Base-by-base conservation (phyloP, 2,329 filamentous ascomycete species). In the Eurotiales sp. region DNA sequence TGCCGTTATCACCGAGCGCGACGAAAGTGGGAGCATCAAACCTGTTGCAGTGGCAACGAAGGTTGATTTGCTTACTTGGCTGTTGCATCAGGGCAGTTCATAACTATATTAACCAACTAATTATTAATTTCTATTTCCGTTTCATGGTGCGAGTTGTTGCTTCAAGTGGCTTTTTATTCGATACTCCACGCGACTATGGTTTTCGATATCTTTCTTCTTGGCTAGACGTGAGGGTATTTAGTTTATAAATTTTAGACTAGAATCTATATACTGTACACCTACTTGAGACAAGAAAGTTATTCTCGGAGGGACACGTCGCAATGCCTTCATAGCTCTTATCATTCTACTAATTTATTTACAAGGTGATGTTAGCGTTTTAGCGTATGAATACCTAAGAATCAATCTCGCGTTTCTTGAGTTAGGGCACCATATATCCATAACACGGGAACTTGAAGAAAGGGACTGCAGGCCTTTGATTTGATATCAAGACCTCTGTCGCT, bases 1-100 rank as follows among this genome's bases (percentile, higher is more conserved):
- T 0, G 93, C 93, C 0, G 84, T 99, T 44, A 90, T 99, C 3
- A 99, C 92, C 0, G 91, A 97, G 69, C 79, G 82, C 36, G 79
- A 80, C 52, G 73, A 76, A 50, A 72, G 77, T 54, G 81, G 74
- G 11, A 80, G 80, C 41, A 67, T 84, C 59, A 95, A 89, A 77
- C 90, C 95, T 1, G 77, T 93, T 45, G 93, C 90, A 7, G 84
- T 99, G 8, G 91, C 95, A 7, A 97, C 93, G 27, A 99, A 99
- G 80, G 93, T 99, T 4, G 93, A 99, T 72, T 71, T 99, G 61
- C 72, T 99, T 63, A 90, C 86, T 37, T 99, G 89, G 86, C 84
- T 99, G 81, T 84, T 97, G 32, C 44, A 67, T 32, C 53, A 52
- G 17, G 37, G 34, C 32, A 22, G 19, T 23, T 45, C 12, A 40